Evolutionary conservation across 2,329 filamentous ascomycete species (phyloP), one percentile per base, ranked within the genome.

Genomic region (Clonostachys byssicola): DNA sequence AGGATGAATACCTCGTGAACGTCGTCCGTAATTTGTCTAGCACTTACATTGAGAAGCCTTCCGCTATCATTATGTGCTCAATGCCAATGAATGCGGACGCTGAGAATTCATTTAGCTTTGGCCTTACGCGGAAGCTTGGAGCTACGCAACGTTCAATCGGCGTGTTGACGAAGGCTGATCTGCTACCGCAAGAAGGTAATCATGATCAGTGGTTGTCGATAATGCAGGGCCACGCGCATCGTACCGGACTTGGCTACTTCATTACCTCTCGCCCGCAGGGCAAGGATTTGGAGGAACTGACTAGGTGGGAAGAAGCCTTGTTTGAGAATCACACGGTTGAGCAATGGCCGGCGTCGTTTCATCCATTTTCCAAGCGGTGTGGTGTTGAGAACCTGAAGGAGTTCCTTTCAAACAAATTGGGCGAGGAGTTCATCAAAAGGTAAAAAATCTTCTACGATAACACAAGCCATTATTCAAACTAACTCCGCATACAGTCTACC

Each of bases 131-230:
- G 33, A 62, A 75, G 40, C 67, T 80, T 2, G 71, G 71, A 2
- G 86, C 85, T 0, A 71, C 77, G 3, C 52, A 71, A 5, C 74
- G 85, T 2, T 88, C 84, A 1, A 74, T 88, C 46, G 89, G 89
- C 0, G 87, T 95, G 0, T 74, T 96, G 14, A 96, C 91, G 0
- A 96, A 95, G 57, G 90, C 91, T 0, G 92, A 96, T 51, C 76
- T 87, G 1, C 66, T 91, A 0, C 77, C 81, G 0, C 10, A 66
- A 0, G 74, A 74, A 0, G 68, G 80, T 1, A 67, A 72, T 0
- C 58, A 67, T 30, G 54, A 64, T 0, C 81, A 85, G 47, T 89
- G 87, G 77, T 60, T 80, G 0, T 68, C 76, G 0, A 85, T 91
- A 47, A 72, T 95, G 5, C 68, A 72, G 0, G 81, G 82, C 0